phyloP scores from a whole-genome alignment of 768 basidiomycete genomes.

The Pleurotus ostreatus region DNA sequence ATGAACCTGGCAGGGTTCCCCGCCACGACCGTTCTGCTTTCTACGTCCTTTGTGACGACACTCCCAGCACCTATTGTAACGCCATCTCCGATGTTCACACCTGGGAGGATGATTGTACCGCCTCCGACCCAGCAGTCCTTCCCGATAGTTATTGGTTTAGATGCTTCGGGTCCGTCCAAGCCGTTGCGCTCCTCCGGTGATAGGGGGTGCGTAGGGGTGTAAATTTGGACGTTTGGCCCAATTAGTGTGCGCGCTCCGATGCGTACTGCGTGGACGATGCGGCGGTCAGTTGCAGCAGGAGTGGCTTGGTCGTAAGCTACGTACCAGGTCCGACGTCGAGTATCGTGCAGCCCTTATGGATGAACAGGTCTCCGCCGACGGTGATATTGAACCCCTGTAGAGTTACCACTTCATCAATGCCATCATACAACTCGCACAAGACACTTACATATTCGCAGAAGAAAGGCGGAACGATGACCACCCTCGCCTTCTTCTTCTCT shows the following conservation, averaged over 20 bases:
- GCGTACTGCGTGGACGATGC: neutral
- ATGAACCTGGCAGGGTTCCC: conserved; percentile 4
- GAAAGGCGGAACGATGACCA: neutral
- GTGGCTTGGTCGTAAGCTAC: neutral
- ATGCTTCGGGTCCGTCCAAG: neutral
- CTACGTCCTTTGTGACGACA: conserved; percentile 10
- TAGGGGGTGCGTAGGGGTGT: conserved; percentile 4
- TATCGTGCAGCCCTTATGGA: conserved; percentile 1
- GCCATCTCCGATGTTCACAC: conserved; percentile 10
- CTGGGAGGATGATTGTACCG: conserved; percentile 1
- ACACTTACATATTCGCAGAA: conserved; percentile 7
- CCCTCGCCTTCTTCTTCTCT: neutral
- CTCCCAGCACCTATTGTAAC: conserved; percentile 10
- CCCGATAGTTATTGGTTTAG: conserved; percentile 4
- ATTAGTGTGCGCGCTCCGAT: conserved; percentile 2
- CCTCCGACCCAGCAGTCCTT: conserved; percentile 12
- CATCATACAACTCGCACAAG: neutral
- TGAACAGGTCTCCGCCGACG: conserved; percentile 1
- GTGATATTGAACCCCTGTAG: conserved; percentile 3
- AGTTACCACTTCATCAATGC: neutral
- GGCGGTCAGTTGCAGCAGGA: neutral
- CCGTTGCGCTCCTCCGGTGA: neutral
- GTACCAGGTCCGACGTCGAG: conserved; percentile 2
- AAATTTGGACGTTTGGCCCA: conserved; percentile 4
- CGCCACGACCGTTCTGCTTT: neutral